Evolutionary conservation across 2,329 filamentous ascomycete genomes (phyloP), one percentile per base, ranked within the genome.

Genomic region (Clarireedia monteithiana): DNA sequence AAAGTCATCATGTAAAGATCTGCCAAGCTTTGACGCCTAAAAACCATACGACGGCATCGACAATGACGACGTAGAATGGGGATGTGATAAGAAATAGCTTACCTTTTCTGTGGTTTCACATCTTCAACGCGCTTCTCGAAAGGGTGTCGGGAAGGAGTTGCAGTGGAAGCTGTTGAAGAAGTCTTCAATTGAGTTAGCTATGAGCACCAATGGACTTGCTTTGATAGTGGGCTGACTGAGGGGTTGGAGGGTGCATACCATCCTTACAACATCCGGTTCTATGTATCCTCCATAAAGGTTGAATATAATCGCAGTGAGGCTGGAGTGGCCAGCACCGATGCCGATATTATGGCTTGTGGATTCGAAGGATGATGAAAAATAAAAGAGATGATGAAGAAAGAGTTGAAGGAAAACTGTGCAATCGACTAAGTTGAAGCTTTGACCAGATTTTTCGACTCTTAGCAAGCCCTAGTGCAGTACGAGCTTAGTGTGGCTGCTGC

Each of bases 91-190:
- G 50, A 52, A 36, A 58, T 12, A 23, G 23, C 86, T 75, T 85
- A 96, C 94, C 85, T 89, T 74, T 97, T 99, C 36, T 88, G 88
- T 49, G 89, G 84, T 69, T 90, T 92, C 66, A 91, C 83, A 64
- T 91, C 86, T 64, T 91, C 86, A 57, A 95, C 84, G 69, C 89
- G 88, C 69, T 80, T 79, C 66, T 94, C 86, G 73, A 96, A 96
- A 62, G 80, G 30, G 60, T 67, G 64, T 51, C 64, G 63, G 5
- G 60, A 50, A 56, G 87, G 83, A 66, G 85, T 88, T 53, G 86
- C 77, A 54, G 85, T 86, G 59, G 88, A 89, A 65, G 87, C 67
- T 55, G 66, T 64, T 56, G 67, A 69, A 58, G 67, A 69, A 54
- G 67, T 63, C 68, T 69, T 20, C 46, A 27, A 24, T 24, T 54